Base-by-base conservation (phyloP, 2,329 filamentous ascomycete species). In the Neopestalotiopsis sp. region DNA sequence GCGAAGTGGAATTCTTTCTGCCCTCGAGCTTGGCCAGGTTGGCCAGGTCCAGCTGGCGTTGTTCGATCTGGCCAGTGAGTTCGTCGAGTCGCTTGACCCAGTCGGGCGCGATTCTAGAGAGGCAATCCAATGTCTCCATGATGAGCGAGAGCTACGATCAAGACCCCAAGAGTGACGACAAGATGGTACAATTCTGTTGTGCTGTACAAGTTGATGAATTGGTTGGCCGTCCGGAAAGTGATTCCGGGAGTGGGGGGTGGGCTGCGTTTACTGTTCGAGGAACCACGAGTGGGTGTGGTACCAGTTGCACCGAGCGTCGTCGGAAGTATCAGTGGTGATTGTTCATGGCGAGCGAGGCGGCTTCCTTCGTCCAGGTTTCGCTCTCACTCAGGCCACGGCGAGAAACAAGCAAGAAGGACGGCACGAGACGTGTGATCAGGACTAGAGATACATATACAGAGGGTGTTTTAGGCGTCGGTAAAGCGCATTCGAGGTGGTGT, bases 21-120 rank as follows among this genome's bases (percentile, higher is more conserved):
- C 74, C 75, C 32, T 76, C 77, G 34, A 28, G 9, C 56, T 67
- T 52, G 63, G 78, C 80, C 68, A 87, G 76, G 68, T 83, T 82
- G 45, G 88, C 89, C 68, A 91, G 82, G 75, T 91, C 88, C 65
- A 82, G 79, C 80, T 91, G 89, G 69, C 89, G 88, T 74, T 86
- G 82, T 69, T 88, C 85, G 69, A 91, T 89, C 77, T 91, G 86
- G 69, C 83, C 82, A 74, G 84, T 89, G 68, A 91, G 84, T 65
- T 90, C 86, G 70, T 90, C 86, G 59, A 91, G 83, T 28, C 87
- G 84, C 69, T 81, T 81, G 49, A 87, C 80, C 89, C 89, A 91
- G 76, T 86, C 84, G 17, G 89, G 89, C 57, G 90, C 83, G 69
- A 89, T 88, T 71, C 78, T 81, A 67, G 83, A 81, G 49, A 91